Evolutionary conservation across 2,329 filamentous ascomycete species (phyloP).

Genomic region (Cordyceps militaris): DNA sequence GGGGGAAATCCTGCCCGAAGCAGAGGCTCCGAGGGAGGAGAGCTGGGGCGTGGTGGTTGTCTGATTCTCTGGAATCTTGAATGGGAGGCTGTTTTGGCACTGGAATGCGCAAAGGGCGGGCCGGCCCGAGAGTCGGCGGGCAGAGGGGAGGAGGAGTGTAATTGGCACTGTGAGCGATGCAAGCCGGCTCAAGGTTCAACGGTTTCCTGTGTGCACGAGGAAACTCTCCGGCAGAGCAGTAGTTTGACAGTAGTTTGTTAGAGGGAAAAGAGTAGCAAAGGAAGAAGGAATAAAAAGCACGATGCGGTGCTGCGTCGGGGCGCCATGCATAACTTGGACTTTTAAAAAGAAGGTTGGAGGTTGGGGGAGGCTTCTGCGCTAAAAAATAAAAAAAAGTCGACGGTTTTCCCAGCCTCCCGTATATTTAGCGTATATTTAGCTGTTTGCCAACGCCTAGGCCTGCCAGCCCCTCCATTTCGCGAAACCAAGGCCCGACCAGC

Average conservation of each 20-base stretch:
- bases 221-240: background rate
- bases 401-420: constrained; percentile 29
- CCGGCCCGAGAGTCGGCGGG: background rate
- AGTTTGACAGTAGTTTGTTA: background rate
- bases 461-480: constrained; percentile 14
- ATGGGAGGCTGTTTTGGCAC: background rate
- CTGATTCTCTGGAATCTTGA: too few relatives aligned
- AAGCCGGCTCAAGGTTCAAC: background rate
- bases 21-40: background rate
- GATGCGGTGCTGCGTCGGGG: constrained; percentile 18
- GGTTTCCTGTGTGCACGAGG: background rate
- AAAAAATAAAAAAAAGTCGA: too few relatives aligned
- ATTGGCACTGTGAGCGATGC: constrained; percentile 35
- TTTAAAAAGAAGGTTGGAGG: constrained; percentile 21
- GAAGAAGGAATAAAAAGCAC: constrained; percentile 13
- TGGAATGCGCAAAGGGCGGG: constrained; percentile 15
- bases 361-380: constrained; percentile 18
- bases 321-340: constrained; percentile 24
- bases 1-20: constrained; percentile 7
- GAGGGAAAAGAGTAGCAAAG: background rate
- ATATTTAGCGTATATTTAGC: constrained; percentile 18
- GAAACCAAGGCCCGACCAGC: background rate
- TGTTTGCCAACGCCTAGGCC: background rate
- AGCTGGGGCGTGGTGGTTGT: background rate
- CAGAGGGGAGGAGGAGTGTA: background rate